These are phyloP conservation scores for Wickerhamomyces alni DNA, from an alignment of 805 yeast genomes.

Conservation along the genomic window DNA sequence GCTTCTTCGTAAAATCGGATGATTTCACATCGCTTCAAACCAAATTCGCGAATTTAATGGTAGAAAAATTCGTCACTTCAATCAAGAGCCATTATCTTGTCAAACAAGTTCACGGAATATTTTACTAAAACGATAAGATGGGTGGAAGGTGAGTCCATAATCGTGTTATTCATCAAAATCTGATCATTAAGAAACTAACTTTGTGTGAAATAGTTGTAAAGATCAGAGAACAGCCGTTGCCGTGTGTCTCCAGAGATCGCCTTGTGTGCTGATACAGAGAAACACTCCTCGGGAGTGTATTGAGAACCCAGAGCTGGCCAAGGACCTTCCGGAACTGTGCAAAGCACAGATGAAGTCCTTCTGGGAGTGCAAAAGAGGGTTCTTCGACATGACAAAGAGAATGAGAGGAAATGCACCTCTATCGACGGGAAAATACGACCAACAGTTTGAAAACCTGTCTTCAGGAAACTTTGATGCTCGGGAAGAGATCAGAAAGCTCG, in stretches of 20 bases:
- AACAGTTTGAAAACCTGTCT: constrained; percentile 72
- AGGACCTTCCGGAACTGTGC: constrained; percentile 83
- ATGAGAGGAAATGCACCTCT: constrained; percentile 91
- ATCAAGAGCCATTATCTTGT: background rate
- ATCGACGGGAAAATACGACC: constrained; percentile 90
- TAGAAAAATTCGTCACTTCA: no score
- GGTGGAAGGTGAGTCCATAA: constrained; percentile 43
- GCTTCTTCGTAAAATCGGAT: no score
- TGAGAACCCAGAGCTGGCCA: constrained; percentile 68
- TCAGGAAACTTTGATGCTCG: constrained; percentile 77
- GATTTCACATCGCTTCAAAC: no score
- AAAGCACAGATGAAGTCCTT: constrained; percentile 78
- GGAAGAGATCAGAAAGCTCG: constrained; percentile 73
- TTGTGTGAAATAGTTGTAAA: constrained; percentile 59
- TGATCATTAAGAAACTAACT: background rate
- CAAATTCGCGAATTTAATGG: no score
- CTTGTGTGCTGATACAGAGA: constrained; percentile 88
- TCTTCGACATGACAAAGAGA: constrained; percentile 85
- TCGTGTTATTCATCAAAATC: background rate
- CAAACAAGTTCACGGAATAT: no score
- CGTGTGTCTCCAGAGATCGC: constrained; percentile 90
- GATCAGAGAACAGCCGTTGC: constrained; percentile 96
- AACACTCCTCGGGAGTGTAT: constrained; percentile 86
- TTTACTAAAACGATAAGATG: constrained; percentile 25
- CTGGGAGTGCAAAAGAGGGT: constrained; percentile 86